Conservation (phyloP, 768 basidiomycete genomes). For the Lanmaoa rubissima region DNA sequence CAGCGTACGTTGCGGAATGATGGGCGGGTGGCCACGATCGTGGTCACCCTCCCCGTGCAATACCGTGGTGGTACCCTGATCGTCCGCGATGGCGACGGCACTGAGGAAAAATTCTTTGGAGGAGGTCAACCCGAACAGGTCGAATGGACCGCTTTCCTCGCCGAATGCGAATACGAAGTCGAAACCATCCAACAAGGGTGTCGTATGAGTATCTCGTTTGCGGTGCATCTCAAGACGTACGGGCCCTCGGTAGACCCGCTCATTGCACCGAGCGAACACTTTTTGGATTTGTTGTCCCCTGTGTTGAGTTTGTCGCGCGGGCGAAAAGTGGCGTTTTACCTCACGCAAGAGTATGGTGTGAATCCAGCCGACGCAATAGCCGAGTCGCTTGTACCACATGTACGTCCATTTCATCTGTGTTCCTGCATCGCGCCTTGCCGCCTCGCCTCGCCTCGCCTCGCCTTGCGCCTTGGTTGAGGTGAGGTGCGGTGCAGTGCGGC, state of each 20-base stretch:
- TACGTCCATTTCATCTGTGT: constrained; percentile 37
- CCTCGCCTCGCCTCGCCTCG: neutral
- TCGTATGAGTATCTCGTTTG: constrained; percentile 67
- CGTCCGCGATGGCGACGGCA: constrained; percentile 53
- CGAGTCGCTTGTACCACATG: constrained; percentile 66
- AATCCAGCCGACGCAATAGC: constrained; percentile 70
- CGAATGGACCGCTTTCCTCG: constrained; percentile 76
- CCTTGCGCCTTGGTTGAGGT: constrained; percentile 5
- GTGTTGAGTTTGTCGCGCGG: constrained; percentile 72
- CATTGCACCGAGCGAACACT: constrained; percentile 69
- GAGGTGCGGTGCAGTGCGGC: neutral
- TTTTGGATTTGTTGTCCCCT: constrained; percentile 69
- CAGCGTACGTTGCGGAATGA: constrained; percentile 56
- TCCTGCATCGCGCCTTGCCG: constrained; percentile 7
- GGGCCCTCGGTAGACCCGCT: constrained; percentile 63
- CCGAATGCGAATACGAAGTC: constrained; percentile 74
- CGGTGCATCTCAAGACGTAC: constrained; percentile 66
- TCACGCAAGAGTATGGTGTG: constrained; percentile 64
- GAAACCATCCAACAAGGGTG: constrained; percentile 71
- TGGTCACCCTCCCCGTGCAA: constrained; percentile 72
- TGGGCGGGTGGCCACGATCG: constrained; percentile 67
- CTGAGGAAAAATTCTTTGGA: constrained; percentile 61
- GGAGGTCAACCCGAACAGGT: constrained; percentile 62
- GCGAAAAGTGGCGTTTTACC: constrained; percentile 68
- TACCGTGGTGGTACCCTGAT: constrained; percentile 67